Percentiles rank a stretch among this genome's conserved stretches.
phyloP scores from a whole-genome alignment of 2,329 filamentous ascomycete species.

The Camillea tinctor region DNA sequence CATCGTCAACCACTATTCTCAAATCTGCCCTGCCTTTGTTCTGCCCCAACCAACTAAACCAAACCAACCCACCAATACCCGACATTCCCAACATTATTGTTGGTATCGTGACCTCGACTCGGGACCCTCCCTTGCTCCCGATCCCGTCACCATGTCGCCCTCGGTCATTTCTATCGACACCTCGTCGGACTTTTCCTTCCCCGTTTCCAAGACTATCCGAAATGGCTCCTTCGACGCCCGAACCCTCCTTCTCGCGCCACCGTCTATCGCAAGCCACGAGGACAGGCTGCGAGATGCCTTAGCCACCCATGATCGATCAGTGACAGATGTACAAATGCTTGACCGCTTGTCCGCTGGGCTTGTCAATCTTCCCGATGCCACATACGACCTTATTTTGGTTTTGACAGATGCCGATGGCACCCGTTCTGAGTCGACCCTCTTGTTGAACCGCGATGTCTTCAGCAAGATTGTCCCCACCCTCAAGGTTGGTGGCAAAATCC shows the following conservation, averaged over 20 bases:
- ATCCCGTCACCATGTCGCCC: constrained; percentile 45
- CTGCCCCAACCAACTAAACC: too few relatives aligned
- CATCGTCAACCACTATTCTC: constrained; percentile 13
- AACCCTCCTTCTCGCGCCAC: constrained; percentile 84
- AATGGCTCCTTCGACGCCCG: constrained; percentile 33
- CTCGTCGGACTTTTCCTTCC: constrained; percentile 20
- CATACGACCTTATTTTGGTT: constrained; percentile 83
- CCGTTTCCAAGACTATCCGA: not conserved
- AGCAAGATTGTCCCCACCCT: constrained; percentile 67
- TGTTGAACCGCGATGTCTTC: constrained; percentile 69
- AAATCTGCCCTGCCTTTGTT: too few relatives aligned
- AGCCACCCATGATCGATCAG: constrained; percentile 67
- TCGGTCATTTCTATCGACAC: constrained; percentile 43
- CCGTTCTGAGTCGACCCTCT: constrained; percentile 59
- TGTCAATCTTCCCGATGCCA: constrained; percentile 69
- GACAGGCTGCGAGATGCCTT: constrained; percentile 72
- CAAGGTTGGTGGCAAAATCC: constrained; percentile 65
- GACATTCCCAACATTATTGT: constrained; percentile 4
- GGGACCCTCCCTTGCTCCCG: constrained; percentile 12
- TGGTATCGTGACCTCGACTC: not conserved
- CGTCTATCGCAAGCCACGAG: constrained; percentile 83
- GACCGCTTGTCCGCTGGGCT: constrained; percentile 84
- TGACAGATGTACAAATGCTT: constrained; percentile 94
- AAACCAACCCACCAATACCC: not conserved
- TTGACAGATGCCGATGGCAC: constrained; percentile 75